Evolutionary conservation across 129 eudicot species (phyloP).

Genomic region (Helianthus annuus): HanXRQr2.0-SUNRISE NC_035433.2:129745237-129745736

Average conservation of each 20-base stretch:
- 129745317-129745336: constrained; percentile 58
- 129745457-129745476: constrained; percentile 92
- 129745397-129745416: not conserved
- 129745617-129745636: constrained; percentile 92
- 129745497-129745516: constrained; percentile 99
- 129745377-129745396: constrained; percentile 8
- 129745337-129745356: constrained; percentile 91
- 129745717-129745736: constrained; percentile 75
- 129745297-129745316: constrained; percentile 82
- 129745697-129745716: constrained; percentile 85
- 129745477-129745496: constrained; percentile 97
- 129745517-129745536: constrained; percentile 95
- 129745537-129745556: constrained; percentile 72
- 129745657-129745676: constrained; percentile 88
- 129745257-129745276: constrained; percentile 72
- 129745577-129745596: constrained; percentile 77
- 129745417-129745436: constrained; percentile 58
- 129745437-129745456: constrained; percentile 94
- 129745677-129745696: constrained; percentile 89
- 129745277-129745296: constrained; percentile 68
- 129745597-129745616: constrained; percentile 81
- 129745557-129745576: constrained; percentile 73
- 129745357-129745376: constrained; percentile 28
- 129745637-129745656: constrained; percentile 86
- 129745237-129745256: constrained; percentile 74